Percentiles rank a stretch among this genome's conserved stretches.
Conservation (phyloP, 1,284 basidiomycete species). For the Trametes sp. region DNA sequence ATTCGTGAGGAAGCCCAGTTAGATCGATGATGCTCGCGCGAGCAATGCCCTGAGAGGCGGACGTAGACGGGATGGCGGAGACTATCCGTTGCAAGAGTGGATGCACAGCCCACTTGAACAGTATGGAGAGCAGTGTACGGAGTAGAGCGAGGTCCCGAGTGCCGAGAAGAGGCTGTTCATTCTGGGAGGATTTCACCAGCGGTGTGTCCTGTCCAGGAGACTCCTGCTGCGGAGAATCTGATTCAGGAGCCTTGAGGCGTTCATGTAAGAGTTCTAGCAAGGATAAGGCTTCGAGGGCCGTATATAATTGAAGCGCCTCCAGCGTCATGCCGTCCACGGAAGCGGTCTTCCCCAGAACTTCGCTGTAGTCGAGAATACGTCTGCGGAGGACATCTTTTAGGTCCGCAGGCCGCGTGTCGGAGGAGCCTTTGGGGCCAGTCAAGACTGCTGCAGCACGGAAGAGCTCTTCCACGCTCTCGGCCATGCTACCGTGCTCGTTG, state of each 20-base stretch:
- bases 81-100: constrained; percentile 55
- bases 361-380: constrained; percentile 14
- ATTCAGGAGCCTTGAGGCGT: constrained; percentile 42
- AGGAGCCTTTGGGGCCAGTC: constrained; percentile 18
- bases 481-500: neutral
- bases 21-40: constrained; percentile 52
- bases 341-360: neutral
- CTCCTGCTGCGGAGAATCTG: constrained; percentile 22
- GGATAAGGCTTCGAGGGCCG: constrained; percentile 63
- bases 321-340: constrained; percentile 38
- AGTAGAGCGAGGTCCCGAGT: constrained; percentile 69
- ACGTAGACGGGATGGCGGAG: constrained; percentile 49
- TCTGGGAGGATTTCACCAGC: neutral
- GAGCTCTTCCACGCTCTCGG: constrained; percentile 2
- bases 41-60: constrained; percentile 24
- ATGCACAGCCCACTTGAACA: constrained; percentile 74
- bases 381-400: constrained; percentile 22
- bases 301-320: constrained; percentile 57
- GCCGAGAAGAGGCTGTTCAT: constrained; percentile 49
- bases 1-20: constrained; percentile 51
- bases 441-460: constrained; percentile 20
- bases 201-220: constrained; percentile 2
- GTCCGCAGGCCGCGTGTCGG: constrained; percentile 17
- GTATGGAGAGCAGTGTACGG: constrained; percentile 67
- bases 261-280: constrained; percentile 61